Base-by-base conservation (phyloP, 108 stramenopile genomes). In the Pseudonitzschia multiseries region DNA sequence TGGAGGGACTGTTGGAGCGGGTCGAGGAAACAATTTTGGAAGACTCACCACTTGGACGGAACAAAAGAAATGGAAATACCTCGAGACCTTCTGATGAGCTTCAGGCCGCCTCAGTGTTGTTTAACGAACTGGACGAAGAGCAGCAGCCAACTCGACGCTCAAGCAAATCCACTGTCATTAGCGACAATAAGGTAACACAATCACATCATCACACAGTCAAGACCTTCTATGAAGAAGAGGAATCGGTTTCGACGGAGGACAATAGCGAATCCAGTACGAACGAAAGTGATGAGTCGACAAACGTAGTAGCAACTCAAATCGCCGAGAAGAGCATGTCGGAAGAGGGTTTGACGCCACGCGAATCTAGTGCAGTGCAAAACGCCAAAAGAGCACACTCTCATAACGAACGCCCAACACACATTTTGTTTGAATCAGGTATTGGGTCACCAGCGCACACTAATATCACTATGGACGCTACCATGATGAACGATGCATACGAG, bases 401-500 rank as follows among this genome's bases (percentile, higher is more conserved):
- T 67, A 33, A 20, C 31, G 8, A 57, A 27, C 63, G 77, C 17
- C 79, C 74, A 13, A 71, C 51, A 29, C 74, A 75, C 0, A 70
- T 80, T 59, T 31, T 79, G 33, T 43, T 75, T 4, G 69, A 74
- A 27, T 41, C 64, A 0, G 70, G 43, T 4, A 40, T 32, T 10
- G 26, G 70, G 24, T 80, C 79, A 27, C 79, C 79, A 57, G 53
- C 69, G 18, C 79, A 80, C 29, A 80, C 79, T n/a, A 74, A 75
- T 32, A 66, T 80, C 8, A 80, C 79, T 15, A 74, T 80, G 73
- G 79, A 80, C 61, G 79, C 70, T 5, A 80, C 74, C 36, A 67
- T 75, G 65, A 48, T 80, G 73, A 70, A 79, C 51, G 79, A 79
- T 41, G 65, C 69, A 27, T 46, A 48, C 26, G 66, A 26, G 3